Percentiles rank a stretch among this genome's conserved stretches.
Conservation (phyloP, 2,329 filamentous ascomycete genomes). For the Venturia asperata region DNA sequence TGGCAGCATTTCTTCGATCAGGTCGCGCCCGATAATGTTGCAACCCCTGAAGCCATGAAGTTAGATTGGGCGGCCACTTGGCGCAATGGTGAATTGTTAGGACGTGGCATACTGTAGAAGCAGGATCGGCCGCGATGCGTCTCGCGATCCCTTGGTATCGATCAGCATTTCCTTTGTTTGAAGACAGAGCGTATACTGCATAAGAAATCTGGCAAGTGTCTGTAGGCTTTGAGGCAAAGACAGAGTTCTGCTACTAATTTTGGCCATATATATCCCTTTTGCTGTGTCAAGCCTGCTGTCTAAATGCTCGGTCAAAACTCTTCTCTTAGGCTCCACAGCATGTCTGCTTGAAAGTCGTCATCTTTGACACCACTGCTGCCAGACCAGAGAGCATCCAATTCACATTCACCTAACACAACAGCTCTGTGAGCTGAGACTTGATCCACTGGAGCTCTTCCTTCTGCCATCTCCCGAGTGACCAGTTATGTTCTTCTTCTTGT, state of each 20-base stretch:
- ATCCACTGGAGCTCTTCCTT: slow-evolving; percentile 14
- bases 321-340: background rate
- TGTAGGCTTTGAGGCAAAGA: no score
- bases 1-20: background rate
- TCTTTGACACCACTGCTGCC: background rate
- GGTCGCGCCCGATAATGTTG: background rate
- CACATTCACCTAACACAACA: background rate
- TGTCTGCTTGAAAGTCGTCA: background rate
- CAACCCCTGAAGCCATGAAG: background rate
- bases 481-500: background rate
- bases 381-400: background rate
- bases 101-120: no score
- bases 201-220: no score
- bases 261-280: background rate
- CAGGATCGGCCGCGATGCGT: no score
- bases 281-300: background rate
- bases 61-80: no score
- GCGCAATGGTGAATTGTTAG: no score
- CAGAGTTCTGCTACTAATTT: no score
- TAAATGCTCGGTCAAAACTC: background rate
- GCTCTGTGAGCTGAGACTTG: slow-evolving; percentile 1
- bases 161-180: no score
- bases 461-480: background rate
- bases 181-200: no score
- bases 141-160: no score